Evolutionary conservation across 345 rosid genomes (phyloP).

Genomic region (Ceriops tagal): DNA sequence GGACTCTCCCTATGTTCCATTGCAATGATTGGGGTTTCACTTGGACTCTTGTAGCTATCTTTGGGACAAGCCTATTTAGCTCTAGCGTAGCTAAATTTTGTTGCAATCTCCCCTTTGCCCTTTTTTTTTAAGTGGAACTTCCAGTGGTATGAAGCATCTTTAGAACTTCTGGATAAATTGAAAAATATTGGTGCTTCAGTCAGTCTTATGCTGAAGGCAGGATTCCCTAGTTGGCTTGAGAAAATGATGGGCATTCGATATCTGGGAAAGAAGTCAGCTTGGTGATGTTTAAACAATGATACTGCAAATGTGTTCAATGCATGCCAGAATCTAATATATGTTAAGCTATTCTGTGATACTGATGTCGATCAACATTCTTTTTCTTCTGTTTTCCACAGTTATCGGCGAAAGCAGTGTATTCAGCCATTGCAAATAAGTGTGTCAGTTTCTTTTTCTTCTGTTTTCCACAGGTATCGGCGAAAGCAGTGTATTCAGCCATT

Average conservation of each 20-base stretch:
- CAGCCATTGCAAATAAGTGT: slow-evolving; percentile 60
- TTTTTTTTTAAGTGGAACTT: neutral
- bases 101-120: neutral
- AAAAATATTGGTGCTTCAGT: too few species aligned
- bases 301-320: neutral
- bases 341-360: neutral
- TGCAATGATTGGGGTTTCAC: slow-evolving; percentile 89
- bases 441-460: slow-evolving; percentile 28
- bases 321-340: neutral
- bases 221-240: too few species aligned
- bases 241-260: too few species aligned
- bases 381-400: slow-evolving; percentile 41
- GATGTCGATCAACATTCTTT: neutral
- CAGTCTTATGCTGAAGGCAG: too few species aligned
- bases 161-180: too few species aligned
- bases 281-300: neutral
- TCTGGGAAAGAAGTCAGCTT: neutral
- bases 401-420: slow-evolving; percentile 69
- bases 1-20: slow-evolving; percentile 96
- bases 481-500: slow-evolving; percentile 70
- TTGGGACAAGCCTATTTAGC: slow-evolving; percentile 53
- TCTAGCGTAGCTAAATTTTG: neutral
- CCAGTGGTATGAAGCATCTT: neutral
- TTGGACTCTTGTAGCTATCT: slow-evolving; percentile 81
- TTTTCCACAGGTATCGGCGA: slow-evolving; percentile 62